Evolutionary conservation across 2,329 filamentous ascomycete genomes (phyloP).

Genomic region (Akanthomyces dipterigenus): DNA sequence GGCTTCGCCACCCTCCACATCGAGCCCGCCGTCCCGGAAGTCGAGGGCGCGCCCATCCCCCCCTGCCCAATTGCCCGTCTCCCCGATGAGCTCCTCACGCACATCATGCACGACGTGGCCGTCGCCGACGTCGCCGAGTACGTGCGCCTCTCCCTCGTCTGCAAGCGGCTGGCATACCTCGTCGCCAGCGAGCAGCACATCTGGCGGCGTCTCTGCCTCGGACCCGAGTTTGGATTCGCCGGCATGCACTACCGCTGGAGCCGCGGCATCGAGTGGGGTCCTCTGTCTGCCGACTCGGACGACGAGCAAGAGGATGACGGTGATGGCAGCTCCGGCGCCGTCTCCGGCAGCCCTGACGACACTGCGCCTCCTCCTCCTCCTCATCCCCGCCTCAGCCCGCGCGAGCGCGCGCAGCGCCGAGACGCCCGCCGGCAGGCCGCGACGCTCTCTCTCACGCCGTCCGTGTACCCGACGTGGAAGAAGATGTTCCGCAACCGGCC

Average conservation of each 20-base stretch:
- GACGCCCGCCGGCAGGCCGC: conserved; percentile 27
- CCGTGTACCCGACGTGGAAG: conserved; percentile 48
- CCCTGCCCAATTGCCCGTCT: conserved; percentile 74
- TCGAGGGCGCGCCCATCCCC: conserved; percentile 64
- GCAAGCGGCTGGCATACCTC: conserved; percentile 80
- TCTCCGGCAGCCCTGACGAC: conserved; percentile 16
- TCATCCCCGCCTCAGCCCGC: conserved; percentile 24
- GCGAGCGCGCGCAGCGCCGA: conserved; percentile 29
- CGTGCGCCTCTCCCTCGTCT: conserved; percentile 69
- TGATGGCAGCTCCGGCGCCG: conserved; percentile 22
- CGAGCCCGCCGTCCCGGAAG: conserved; percentile 55
- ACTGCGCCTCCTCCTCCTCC: no score
- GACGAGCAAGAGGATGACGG: conserved; percentile 21
- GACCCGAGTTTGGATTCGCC: conserved; percentile 66
- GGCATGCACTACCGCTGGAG: conserved; percentile 79
- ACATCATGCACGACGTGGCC: conserved; percentile 69
- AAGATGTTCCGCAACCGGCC: conserved; percentile 76
- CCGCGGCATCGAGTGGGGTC: conserved; percentile 51
- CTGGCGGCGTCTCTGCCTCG: conserved; percentile 73
- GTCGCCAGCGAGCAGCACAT: conserved; percentile 77
- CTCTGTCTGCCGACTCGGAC: conserved; percentile 25
- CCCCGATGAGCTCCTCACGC: conserved; percentile 77
- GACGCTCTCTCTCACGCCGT: conserved; percentile 36
- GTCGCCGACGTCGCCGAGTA: conserved; percentile 70
- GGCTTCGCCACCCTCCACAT: conserved; percentile 69